Conservation (phyloP, 2,329 filamentous ascomycete genomes). For the Pseudocercospora vitis region DNA sequence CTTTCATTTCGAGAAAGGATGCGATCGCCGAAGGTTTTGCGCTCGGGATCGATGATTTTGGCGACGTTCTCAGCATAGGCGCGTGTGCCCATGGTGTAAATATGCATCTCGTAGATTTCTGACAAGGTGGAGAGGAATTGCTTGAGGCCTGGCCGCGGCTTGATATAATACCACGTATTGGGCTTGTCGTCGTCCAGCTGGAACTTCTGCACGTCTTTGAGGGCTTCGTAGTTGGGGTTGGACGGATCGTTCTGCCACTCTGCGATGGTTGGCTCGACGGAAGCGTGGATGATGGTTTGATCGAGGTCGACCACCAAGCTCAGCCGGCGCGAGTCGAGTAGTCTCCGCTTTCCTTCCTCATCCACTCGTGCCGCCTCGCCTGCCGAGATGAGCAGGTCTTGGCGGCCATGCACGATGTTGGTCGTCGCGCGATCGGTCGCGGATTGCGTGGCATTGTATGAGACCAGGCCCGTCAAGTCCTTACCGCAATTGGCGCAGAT, state of each 20-base stretch:
- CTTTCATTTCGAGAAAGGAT: conserved; percentile 97
- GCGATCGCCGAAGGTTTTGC: conserved; percentile 86
- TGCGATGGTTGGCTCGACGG: conserved; percentile 91
- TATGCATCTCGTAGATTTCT: conserved; percentile 86
- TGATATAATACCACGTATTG: conserved; percentile 97
- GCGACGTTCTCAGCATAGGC: conserved; percentile 94
- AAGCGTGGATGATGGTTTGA: conserved; percentile 97
- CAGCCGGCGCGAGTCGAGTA: conserved; percentile 78
- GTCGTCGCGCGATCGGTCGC: conserved; percentile 87
- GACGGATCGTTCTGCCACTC: conserved; percentile 89
- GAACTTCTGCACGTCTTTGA: conserved; percentile 85
- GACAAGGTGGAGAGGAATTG: conserved; percentile 78
- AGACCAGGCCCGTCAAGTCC: conserved; percentile 81
- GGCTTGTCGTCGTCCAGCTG: conserved; percentile 84
- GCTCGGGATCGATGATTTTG: conserved; percentile 85
- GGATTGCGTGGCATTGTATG: conserved; percentile 75
- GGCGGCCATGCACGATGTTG: conserved; percentile 92
- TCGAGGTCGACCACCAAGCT: conserved; percentile 95
- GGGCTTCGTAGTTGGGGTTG: conserved; percentile 87
- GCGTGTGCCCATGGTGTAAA: conserved; percentile 98
- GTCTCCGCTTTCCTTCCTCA: conserved; percentile 78
- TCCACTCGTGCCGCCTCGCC: conserved; percentile 79
- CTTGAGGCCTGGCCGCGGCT: conserved; percentile 82
- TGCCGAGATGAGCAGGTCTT: conserved; percentile 78
- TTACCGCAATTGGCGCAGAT: conserved; percentile 91